These are phyloP conservation scores for Pseudocercospora musae DNA, from an alignment of 2,329 filamentous ascomycete species.

Conservation along the genomic window DNA sequence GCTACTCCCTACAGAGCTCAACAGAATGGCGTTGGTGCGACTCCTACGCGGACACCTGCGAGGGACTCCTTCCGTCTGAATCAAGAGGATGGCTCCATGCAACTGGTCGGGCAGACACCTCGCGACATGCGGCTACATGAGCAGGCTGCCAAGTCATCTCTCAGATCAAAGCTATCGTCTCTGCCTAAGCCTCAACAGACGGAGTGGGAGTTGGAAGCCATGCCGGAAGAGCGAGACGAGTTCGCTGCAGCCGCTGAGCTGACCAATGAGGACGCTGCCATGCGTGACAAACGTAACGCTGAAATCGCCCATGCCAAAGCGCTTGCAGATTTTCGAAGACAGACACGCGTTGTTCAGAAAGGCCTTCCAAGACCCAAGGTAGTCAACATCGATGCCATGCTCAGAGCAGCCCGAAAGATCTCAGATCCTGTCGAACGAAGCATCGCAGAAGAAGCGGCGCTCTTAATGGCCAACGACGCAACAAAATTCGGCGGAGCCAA, in stretches of 20 bases:
- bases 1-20: slow-evolving; percentile 72
- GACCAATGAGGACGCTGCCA: slow-evolving; percentile 65
- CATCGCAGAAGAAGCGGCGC: slow-evolving; percentile 73
- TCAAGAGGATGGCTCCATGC: slow-evolving; percentile 61
- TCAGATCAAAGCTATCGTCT: slow-evolving; percentile 71
- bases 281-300: slow-evolving; percentile 69
- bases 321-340: slow-evolving; percentile 69
- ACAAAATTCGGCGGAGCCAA: slow-evolving; percentile 67
- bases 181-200: slow-evolving; percentile 89
- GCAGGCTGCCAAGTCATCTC: slow-evolving; percentile 62
- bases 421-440: slow-evolving; percentile 63
- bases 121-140: slow-evolving; percentile 71
- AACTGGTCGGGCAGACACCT: slow-evolving; percentile 70
- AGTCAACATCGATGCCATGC: slow-evolving; percentile 67
- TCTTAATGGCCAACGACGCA: slow-evolving; percentile 80
- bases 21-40: slow-evolving; percentile 63
- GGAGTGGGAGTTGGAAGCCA: slow-evolving; percentile 82
- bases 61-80: slow-evolving; percentile 87
- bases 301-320: slow-evolving; percentile 61
- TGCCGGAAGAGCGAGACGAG: slow-evolving; percentile 78
- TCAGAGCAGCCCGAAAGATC: slow-evolving; percentile 60
- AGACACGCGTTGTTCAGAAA: slow-evolving; percentile 88
- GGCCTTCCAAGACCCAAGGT: slow-evolving; percentile 72
- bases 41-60: slow-evolving; percentile 75
- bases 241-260: slow-evolving; percentile 47